Evolutionary conservation across 805 yeast genomes (phyloP), one percentile per base, ranked within the genome.

Genomic region (Yueomyces sinensis): DNA sequence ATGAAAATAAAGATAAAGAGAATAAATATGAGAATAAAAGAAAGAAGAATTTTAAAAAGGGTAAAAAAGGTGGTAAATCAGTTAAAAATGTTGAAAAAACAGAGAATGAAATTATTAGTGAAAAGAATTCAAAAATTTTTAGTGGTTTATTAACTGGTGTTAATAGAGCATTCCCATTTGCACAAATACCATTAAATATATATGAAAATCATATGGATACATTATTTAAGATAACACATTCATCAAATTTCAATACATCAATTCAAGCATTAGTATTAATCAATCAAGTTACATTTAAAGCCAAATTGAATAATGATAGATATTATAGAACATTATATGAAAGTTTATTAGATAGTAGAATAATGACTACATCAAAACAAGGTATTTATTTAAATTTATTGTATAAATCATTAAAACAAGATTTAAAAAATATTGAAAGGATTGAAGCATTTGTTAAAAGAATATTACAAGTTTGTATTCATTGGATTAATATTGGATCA

Each of bases 141-240:
- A 76, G 95, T 20, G 95, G 95, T 13, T 68, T 91, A 37, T 70
- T 91, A 44, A 84, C 98, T 1, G 98, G 98, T 45, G 71, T 91
- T 38, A 91, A 91, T 56, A 81, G 98, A 61, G 87, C 97, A 1
- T 89, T 83, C 67, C 97, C 97, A 36, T 91, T 82, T 54, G 76
- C 94, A 2, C 68, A 74, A 42, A 63, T 91, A 36, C 76, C 84
- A 14, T 69, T 74, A 27, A 76, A 78, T 20, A 70, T 72, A 5
- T 83, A 78, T 50, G 72, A 74, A 43, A 65, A 70, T 40, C 96
- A 91, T 59, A 64, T 89, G 50, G 79, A 83, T 50, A 78, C 94
- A 0, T 62, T 91, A 37, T 91, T 80, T 68, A 74, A 74, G 49
- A 89, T 89, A 54, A 87, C 96, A 4, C 96, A 89, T 56, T 79